Evolutionary conservation across 2,329 filamentous ascomycete species (phyloP).

Genomic region (Fusarium globosum): DNA sequence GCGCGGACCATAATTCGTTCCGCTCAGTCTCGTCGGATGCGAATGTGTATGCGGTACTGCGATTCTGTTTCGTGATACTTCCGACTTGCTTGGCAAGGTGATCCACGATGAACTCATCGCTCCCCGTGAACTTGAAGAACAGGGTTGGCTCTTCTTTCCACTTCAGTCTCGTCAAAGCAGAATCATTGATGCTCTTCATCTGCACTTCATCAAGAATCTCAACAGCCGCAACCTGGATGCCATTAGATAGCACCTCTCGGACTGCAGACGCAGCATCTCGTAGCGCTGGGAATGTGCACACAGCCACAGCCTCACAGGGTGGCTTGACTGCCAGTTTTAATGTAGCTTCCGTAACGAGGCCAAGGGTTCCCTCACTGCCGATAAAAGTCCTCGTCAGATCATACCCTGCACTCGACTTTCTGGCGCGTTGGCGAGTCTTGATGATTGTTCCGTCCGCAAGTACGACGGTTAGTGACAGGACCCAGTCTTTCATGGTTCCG

Average conservation of each 20-base stretch:
- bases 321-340: constrained; percentile 79
- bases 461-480: constrained; percentile 83
- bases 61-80: constrained; percentile 68
- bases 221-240: constrained; percentile 79
- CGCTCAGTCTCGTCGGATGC: constrained; percentile 77
- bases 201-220: constrained; percentile 91
- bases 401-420: constrained; percentile 85
- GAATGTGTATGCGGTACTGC: constrained; percentile 71
- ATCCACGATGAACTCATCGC: constrained; percentile 78
- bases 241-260: constrained; percentile 76
- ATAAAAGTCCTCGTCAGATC: constrained; percentile 84
- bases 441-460: constrained; percentile 81
- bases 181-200: constrained; percentile 83
- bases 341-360: constrained; percentile 77
- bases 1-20: constrained; percentile 80
- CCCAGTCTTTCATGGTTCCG: constrained; percentile 89
- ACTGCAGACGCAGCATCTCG: constrained; percentile 79
- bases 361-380: constrained; percentile 85
- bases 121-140: constrained; percentile 89
- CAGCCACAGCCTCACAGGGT: constrained; percentile 79
- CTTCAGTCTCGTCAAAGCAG: constrained; percentile 73
- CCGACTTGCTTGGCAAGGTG: constrained; percentile 81
- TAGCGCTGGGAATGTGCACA: constrained; percentile 81
- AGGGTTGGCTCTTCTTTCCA: constrained; percentile 83
- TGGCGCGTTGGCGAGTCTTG: constrained; percentile 78